phyloP scores from a whole-genome alignment of 257 asterid genomes.

The Gentiana straminea region DNA sequence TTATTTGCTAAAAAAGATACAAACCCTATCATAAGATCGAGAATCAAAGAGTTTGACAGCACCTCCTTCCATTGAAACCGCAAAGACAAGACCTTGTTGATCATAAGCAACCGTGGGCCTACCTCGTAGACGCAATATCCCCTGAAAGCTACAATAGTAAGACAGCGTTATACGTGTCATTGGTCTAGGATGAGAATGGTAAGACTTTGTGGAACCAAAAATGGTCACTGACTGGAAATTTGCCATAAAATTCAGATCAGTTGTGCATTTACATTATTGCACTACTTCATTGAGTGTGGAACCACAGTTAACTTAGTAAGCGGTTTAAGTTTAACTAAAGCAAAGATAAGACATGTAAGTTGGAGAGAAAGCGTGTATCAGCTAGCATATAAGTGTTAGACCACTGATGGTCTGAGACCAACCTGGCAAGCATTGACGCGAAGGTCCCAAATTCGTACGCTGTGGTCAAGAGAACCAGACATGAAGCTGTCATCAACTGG shows the following conservation, averaged over 20 bases:
- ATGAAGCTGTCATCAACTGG: constrained; percentile 87
- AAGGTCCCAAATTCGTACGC: constrained; percentile 90
- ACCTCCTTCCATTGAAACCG: constrained; percentile 98
- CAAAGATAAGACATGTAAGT: too few species aligned
- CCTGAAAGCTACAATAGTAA: constrained; percentile 82
- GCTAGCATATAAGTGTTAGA: too few species aligned
- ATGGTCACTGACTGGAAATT: too few species aligned
- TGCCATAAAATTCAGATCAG: too few species aligned
- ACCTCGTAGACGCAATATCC: constrained; percentile 78
- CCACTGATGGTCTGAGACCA: constrained; percentile 15
- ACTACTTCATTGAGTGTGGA: too few species aligned
- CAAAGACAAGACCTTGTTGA: constrained; percentile 97
- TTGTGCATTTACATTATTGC: too few species aligned
- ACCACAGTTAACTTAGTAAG: too few species aligned
- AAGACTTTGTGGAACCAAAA: too few species aligned
- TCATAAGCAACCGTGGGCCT: constrained; percentile 96
- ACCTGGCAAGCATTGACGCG: constrained; percentile 98
- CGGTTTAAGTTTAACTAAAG: too few species aligned
- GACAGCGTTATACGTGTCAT: constrained; percentile 35
- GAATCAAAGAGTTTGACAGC: constrained; percentile 89
- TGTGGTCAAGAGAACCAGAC: constrained; percentile 98
- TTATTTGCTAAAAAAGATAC: not conserved
- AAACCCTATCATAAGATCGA: constrained; percentile 85
- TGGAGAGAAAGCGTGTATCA: too few species aligned
- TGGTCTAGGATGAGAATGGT: not conserved